Conservation (phyloP, 306 rosid genomes). For the Adenanthera pavonina region DNA sequence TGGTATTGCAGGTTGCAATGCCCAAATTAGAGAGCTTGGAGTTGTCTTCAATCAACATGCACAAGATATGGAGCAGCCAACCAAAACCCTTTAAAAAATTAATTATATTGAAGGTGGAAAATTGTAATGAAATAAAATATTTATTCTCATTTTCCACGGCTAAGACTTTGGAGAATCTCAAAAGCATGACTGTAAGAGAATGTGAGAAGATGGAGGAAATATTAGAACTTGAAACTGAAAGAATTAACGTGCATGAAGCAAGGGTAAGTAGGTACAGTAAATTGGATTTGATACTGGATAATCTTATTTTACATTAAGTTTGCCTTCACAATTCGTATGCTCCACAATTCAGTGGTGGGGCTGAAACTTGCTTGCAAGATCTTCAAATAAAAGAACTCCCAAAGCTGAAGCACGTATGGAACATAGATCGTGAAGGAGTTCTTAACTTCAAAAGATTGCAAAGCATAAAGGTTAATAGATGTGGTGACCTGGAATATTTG, state of each 20-base stretch:
- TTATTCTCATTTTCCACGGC: too few relatives aligned
- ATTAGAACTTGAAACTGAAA: too few relatives aligned
- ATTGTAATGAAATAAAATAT: too few relatives aligned
- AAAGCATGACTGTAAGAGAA: too few relatives aligned
- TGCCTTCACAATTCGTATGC: background rate
- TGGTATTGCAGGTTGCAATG: conserved; percentile 7
- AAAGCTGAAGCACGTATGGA: conserved; percentile 35
- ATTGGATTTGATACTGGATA: background rate
- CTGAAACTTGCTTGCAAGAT: background rate
- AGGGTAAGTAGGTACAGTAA: background rate
- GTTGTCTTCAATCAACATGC: too few relatives aligned
- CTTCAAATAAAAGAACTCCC: background rate
- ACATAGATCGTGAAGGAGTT: background rate
- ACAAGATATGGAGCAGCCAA: too few relatives aligned
- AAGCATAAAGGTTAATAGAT: background rate
- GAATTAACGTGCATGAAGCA: background rate
- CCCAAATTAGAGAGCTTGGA: too few relatives aligned
- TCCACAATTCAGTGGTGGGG: background rate
- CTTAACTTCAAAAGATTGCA: too few relatives aligned
- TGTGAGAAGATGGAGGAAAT: too few relatives aligned
- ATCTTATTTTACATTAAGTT: background rate
- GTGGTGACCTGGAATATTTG: conserved; percentile 1
- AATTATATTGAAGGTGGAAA: too few relatives aligned
- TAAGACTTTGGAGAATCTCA: too few relatives aligned
- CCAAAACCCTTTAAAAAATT: too few relatives aligned